phyloP scores from a whole-genome alignment of 495 filamentous ascomycete genomes.

The Pseudotulostoma volvatum region DNA sequence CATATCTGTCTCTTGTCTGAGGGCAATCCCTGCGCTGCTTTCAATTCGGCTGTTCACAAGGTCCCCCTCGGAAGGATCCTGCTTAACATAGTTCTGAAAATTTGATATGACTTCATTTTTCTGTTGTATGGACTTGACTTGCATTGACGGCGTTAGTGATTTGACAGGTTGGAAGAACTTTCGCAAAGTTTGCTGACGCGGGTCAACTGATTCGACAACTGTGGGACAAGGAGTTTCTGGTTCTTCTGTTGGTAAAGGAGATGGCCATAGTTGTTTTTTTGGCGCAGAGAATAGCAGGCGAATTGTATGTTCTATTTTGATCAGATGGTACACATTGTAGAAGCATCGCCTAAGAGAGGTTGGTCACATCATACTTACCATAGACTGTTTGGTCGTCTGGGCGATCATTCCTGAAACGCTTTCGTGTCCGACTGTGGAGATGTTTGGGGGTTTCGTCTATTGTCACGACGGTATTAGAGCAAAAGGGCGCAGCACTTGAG shows the following conservation, averaged over 20 bases:
- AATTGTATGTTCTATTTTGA: conserved; percentile 26
- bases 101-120: not conserved
- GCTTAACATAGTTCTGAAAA: not conserved
- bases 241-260: not conserved
- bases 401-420: conserved; percentile 34
- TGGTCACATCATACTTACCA: conserved; percentile 14
- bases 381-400: conserved; percentile 31
- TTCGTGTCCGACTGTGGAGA: conserved; percentile 34
- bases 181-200: conserved; percentile 28
- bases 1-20: conserved; percentile 10
- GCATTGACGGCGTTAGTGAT: conserved; percentile 13
- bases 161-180: conserved; percentile 29
- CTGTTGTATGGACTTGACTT: not conserved
- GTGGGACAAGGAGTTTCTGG: not conserved
- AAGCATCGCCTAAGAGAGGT: not conserved
- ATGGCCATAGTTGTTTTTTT: conserved; percentile 8
- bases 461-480: conserved; percentile 9
- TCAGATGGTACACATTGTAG: not conserved
- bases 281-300: conserved; percentile 30
- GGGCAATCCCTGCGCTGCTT: conserved; percentile 14
- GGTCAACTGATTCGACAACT: conserved; percentile 20
- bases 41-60: conserved; percentile 5
- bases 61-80: not conserved
- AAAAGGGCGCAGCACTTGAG: conserved; percentile 16
- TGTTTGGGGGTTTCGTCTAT: conserved; percentile 21